Evolutionary conservation across 345 rosid genomes (phyloP).

Genomic region (Eucalyptus decipiens): DNA sequence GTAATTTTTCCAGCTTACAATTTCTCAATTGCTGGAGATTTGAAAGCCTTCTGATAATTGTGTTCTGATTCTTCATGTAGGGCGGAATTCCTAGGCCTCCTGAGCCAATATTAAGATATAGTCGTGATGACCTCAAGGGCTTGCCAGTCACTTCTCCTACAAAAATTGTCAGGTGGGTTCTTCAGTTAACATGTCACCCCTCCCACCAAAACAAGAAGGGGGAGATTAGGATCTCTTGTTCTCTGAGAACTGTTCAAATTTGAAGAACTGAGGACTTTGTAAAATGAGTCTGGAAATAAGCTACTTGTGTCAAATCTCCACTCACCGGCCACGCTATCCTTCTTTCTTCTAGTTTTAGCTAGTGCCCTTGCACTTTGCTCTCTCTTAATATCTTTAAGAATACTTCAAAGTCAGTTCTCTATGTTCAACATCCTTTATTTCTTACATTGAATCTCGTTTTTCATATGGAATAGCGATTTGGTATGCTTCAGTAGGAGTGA

Average conservation of each 20-base stretch:
- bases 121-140: constrained; percentile 70
- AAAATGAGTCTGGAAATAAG: not conserved
- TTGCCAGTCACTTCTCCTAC: constrained; percentile 78
- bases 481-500: not conserved
- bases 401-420: not conserved
- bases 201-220: not conserved
- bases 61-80: constrained; percentile 7
- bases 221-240: not conserved
- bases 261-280: not conserved
- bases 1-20: not conserved
- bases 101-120: constrained; percentile 41
- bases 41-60: not conserved
- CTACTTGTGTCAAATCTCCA: not conserved
- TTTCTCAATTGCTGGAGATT: not conserved
- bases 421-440: not conserved
- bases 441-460: not conserved
- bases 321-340: not conserved
- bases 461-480: not conserved
- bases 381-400: not conserved
- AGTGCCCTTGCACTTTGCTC: not conserved
- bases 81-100: constrained; percentile 86
- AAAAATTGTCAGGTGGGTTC: constrained; percentile 36
- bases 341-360: not conserved
- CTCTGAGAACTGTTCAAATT: not conserved
- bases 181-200: not conserved